These are phyloP conservation scores for Podaxis pistillaris DNA, from an alignment of 768 basidiomycete species.

Conservation along the genomic window DNA sequence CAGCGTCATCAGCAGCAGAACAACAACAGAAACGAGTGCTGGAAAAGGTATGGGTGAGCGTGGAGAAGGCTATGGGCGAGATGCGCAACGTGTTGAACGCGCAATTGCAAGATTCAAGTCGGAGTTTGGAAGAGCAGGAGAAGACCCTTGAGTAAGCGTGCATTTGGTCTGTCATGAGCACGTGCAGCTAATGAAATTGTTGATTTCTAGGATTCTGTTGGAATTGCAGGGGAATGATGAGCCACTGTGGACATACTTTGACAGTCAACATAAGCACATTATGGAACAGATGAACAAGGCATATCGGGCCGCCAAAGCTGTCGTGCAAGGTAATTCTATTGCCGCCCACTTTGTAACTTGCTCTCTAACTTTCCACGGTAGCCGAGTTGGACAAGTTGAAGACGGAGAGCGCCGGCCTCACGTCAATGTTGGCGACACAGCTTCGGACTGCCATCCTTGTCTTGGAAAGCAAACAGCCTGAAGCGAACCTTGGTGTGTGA, in stretches of 20 bases:
- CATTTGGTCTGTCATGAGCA: not conserved
- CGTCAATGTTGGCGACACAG: constrained; percentile 48
- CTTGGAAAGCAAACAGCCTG: constrained; percentile 63
- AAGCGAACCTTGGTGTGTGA: constrained; percentile 55
- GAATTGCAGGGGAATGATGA: constrained; percentile 88
- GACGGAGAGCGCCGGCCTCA: constrained; percentile 35
- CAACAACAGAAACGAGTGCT: constrained; percentile 90
- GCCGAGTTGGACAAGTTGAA: constrained; percentile 45
- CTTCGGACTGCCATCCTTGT: constrained; percentile 59
- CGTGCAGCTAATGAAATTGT: not conserved
- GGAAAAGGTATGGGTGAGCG: constrained; percentile 93
- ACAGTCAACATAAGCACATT: constrained; percentile 87
- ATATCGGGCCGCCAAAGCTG: constrained; percentile 49
- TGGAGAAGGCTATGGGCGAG: constrained; percentile 92
- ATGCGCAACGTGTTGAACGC: constrained; percentile 76
- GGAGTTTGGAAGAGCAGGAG: constrained; percentile 91
- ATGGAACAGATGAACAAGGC: constrained; percentile 70
- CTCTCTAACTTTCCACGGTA: constrained; percentile 25
- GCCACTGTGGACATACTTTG: constrained; percentile 94
- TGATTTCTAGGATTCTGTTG: constrained; percentile 65
- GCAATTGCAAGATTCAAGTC: constrained; percentile 77
- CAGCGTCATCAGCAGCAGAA: constrained; percentile 45
- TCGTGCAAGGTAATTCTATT: constrained; percentile 46
- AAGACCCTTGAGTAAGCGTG: constrained; percentile 87
- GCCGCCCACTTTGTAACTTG: constrained; percentile 10